Evolutionary conservation across 2,329 filamentous ascomycete species (phyloP), one percentile per base, ranked within the genome.

Genomic region (Rhexocercosporidium sp.): DNA sequence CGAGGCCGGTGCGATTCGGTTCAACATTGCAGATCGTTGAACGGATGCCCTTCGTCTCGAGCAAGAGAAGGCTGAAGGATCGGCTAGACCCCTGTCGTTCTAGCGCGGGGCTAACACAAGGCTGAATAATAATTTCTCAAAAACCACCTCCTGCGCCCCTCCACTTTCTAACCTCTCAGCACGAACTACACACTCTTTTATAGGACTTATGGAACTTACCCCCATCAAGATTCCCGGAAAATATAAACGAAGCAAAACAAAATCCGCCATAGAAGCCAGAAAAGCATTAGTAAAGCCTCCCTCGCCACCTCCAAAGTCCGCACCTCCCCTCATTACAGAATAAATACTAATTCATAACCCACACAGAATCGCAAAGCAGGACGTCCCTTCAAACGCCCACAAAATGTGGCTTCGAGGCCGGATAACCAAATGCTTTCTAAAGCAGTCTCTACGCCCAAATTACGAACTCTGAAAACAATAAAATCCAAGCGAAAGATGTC

Each of bases 141-240:
- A 46, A 12, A 22, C 4, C 4, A 46, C 25, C 6, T 1, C 16
- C 49, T 41, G 60, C 39, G 14, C 56, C 37, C 34, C 8, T 37
- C 34, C 2, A 37, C 34, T 37, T 11, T 3, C 22, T 11, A n/a
- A n/a, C n/a, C 18, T 22, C 44, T 8, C 31, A 37, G 46, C 41
- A 46, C 12, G 0, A 29, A 49, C 51, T 51, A 37, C 44, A 44
- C 53, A 34, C 41, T 51, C 8, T 12, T 27, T 16, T 22, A 2
- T 3, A 16, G 22, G 37, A 8, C 14, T 39, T n/a, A 76, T 75
- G 74, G 64, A 71, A 27, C 69, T 71, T 31, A 78, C 76, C 31
- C 73, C 75, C 6, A 76, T 78, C 39, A 74, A 72, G 44, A 70
- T 77, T 20, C 71, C 72, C 1, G 76, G 76, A 8, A 78, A 78